Evolutionary conservation across 805 yeast species (phyloP).

Genomic region (Saccharomyces mikatae): DNA sequence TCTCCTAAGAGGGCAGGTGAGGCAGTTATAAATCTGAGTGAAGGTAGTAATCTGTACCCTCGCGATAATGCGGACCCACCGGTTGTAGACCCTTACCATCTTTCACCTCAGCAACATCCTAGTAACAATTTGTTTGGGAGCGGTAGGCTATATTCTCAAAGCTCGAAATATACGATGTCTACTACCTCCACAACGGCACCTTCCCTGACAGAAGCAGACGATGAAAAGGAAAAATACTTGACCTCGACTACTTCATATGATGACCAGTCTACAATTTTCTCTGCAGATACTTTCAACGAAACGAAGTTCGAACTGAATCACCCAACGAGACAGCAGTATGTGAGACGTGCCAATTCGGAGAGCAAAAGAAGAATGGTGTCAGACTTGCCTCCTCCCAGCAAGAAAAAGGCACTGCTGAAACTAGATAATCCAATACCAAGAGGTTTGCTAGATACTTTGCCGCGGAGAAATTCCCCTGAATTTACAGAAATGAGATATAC

Average conservation of each 20-base stretch:
- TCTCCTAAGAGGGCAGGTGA: slow-evolving; percentile 59
- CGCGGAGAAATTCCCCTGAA: slow-evolving; percentile 84
- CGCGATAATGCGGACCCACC: slow-evolving; percentile 5
- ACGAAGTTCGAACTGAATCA: slow-evolving; percentile 32
- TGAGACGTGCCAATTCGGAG: slow-evolving; percentile 53
- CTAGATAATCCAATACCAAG: slow-evolving; percentile 93
- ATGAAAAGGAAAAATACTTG: slow-evolving; percentile 27
- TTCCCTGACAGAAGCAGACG: slow-evolving; percentile 16
- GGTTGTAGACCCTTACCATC: slow-evolving; percentile 2
- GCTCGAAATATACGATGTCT: slow-evolving; percentile 16
- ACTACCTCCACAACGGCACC: slow-evolving; percentile 22
- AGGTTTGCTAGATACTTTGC: slow-evolving; percentile 73
- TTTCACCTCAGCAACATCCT: slow-evolving; percentile 6
- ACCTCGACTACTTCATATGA: slow-evolving; percentile 50
- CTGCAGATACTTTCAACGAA: slow-evolving; percentile 30
- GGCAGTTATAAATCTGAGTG: slow-evolving; percentile 41
- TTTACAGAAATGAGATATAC: slow-evolving; percentile 94
- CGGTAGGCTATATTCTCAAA: slow-evolving; percentile 16
- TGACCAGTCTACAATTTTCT: slow-evolving; percentile 26
- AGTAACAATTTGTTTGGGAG: slow-evolving; percentile 5
- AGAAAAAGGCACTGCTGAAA: slow-evolving; percentile 57
- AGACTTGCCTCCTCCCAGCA: slow-evolving; percentile 39
- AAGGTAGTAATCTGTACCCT: slow-evolving; percentile 8
- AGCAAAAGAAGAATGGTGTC: slow-evolving; percentile 53
- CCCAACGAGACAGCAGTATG: slow-evolving; percentile 29